phyloP scores from a whole-genome alignment of 768 basidiomycete species.

The Boletus sp. region DNA sequence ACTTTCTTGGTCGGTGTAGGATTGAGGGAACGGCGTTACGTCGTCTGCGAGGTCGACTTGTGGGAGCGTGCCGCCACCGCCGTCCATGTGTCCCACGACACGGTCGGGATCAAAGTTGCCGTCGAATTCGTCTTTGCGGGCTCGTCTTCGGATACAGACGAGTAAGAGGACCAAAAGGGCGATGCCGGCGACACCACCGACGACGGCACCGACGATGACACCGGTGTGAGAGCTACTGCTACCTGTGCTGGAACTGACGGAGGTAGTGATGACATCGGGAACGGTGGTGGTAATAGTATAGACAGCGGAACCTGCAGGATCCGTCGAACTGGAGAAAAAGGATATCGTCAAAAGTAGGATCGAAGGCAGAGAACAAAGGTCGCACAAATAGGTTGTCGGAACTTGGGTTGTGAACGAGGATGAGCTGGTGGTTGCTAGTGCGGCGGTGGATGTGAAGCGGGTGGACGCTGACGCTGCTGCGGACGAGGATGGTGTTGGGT shows the following conservation, averaged over 20 bases:
- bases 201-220: constrained; percentile 53
- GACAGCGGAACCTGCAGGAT: constrained; percentile 20
- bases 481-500: neutral
- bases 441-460: neutral
- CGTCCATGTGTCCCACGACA: constrained; percentile 29
- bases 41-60: constrained; percentile 30
- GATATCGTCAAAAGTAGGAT: neutral
- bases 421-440: neutral
- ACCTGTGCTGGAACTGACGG: neutral
- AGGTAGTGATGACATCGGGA: constrained; percentile 14
- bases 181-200: constrained; percentile 42
- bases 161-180: constrained; percentile 27
- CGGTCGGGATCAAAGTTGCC: constrained; percentile 51
- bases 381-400: constrained; percentile 19
- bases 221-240: constrained; percentile 27
- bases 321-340: constrained; percentile 20
- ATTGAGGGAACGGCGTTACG: constrained; percentile 23
- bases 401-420: constrained; percentile 18
- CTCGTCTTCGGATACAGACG: constrained; percentile 28
- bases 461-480: neutral
- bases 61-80: constrained; percentile 27
- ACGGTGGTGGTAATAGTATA: constrained; percentile 16
- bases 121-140: constrained; percentile 42
- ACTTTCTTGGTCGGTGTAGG: constrained; percentile 3
- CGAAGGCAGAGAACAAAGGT: neutral